These are phyloP conservation scores for Tuber borchii DNA, from an alignment of 495 filamentous ascomycete species.

Conservation along the genomic window DNA sequence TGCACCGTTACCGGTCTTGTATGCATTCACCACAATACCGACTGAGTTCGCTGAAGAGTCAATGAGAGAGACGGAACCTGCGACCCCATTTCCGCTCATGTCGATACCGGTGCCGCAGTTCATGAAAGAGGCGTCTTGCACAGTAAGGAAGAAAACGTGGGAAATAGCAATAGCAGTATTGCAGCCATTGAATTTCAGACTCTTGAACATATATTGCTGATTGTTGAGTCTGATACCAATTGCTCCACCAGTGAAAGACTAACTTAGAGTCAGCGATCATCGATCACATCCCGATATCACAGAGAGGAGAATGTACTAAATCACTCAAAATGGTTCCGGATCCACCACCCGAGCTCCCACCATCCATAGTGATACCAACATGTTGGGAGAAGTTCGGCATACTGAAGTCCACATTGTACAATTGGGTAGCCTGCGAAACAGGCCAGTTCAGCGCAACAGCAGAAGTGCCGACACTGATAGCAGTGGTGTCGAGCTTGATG, in stretches of 20 bases:
- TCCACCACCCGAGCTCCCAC: conserved; percentile 56
- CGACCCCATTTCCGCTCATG: conserved; percentile 51
- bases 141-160: conserved; percentile 55
- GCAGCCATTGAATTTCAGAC: conserved; percentile 59
- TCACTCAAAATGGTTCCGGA: conserved; percentile 37
- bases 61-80: conserved; percentile 52
- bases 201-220: conserved; percentile 76
- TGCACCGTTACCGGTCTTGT: conserved; percentile 63
- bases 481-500: conserved; percentile 66
- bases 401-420: conserved; percentile 70
- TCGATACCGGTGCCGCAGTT: conserved; percentile 60
- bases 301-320: conserved; percentile 45
- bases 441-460: conserved; percentile 73
- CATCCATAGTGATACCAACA: conserved; percentile 69
- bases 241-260: conserved; percentile 66
- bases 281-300: conserved; percentile 12
- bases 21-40: conserved; percentile 50
- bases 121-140: conserved; percentile 53
- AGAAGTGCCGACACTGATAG: conserved; percentile 49
- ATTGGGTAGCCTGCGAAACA: conserved; percentile 64
- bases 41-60: conserved; percentile 49
- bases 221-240: conserved; percentile 62
- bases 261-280: conserved; percentile 3
- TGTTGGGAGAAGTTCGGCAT: conserved; percentile 57
- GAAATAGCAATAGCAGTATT: conserved; percentile 56